Conservation (phyloP, 345 rosid species). For the Salix udensis region DNA sequence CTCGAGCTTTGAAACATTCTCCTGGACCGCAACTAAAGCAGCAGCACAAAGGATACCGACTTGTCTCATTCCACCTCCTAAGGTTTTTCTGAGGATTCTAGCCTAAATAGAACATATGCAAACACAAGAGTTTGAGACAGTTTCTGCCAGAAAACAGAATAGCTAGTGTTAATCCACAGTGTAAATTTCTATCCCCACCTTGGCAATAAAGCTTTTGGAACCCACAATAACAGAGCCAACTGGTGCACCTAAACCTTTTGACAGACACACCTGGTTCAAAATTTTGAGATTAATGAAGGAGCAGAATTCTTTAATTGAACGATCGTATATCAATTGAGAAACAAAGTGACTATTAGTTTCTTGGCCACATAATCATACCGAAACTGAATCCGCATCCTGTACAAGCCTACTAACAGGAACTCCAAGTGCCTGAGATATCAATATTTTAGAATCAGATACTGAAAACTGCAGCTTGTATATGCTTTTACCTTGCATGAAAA, state of each 20-base stretch:
- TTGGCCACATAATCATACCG: slow-evolving; percentile 33
- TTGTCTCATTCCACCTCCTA: slow-evolving; percentile 98
- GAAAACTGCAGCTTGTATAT: background rate
- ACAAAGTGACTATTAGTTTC: background rate
- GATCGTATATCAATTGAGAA: background rate
- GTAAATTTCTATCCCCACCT: slow-evolving; percentile 36
- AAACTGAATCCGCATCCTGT: slow-evolving; percentile 83
- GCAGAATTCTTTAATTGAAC: background rate
- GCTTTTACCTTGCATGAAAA: background rate
- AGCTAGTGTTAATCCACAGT: background rate
- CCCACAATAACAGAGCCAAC: slow-evolving; percentile 92
- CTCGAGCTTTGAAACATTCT: slow-evolving; percentile 60
- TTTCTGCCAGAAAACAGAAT: background rate
- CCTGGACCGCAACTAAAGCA: slow-evolving; percentile 68
- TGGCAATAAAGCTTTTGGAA: slow-evolving; percentile 62
- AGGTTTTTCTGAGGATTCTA: slow-evolving; percentile 73
- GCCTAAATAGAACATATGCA: slow-evolving; percentile 42
- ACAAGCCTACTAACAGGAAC: slow-evolving; percentile 80
- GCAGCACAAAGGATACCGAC: slow-evolving; percentile 80
- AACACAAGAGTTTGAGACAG: background rate
- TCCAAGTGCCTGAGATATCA: slow-evolving; percentile 63
- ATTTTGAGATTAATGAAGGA: slow-evolving; percentile 1
- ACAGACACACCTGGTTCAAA: slow-evolving; percentile 64
- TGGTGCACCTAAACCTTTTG: slow-evolving; percentile 92
- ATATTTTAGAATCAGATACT: slow-evolving; percentile 18